Evolutionary conservation across 1,284 basidiomycete species (phyloP).

Genomic region (Ceratobasidium sp.): DNA sequence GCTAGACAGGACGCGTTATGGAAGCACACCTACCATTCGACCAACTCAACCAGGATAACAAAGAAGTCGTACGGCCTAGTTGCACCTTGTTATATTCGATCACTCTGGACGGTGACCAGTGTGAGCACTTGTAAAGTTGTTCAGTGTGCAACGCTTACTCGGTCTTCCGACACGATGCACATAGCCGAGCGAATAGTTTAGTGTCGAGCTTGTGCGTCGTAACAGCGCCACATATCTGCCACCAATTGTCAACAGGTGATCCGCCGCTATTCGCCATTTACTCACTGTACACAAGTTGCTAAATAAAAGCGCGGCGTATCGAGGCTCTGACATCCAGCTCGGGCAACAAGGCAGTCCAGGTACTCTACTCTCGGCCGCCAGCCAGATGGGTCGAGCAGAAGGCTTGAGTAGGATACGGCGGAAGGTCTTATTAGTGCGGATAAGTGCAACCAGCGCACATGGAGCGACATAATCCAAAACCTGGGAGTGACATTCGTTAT

Average conservation of each 20-base stretch:
- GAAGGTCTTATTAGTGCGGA: neutral
- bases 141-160: neutral
- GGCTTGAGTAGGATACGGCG: neutral
- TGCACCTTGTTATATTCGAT: neutral
- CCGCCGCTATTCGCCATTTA: neutral
- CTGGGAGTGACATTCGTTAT: neutral
- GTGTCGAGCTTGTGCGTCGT: neutral
- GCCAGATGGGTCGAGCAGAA: neutral
- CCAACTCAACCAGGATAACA: neutral
- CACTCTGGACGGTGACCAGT: neutral
- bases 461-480: neutral
- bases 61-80: neutral
- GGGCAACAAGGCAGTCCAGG: slow-evolving; percentile 3
- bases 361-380: neutral
- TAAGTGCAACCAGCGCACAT: neutral
- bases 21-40: neutral
- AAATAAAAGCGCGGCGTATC: slow-evolving; percentile 4
- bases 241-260: neutral
- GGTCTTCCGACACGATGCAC: slow-evolving; percentile 10
- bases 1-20: too few relatives aligned
- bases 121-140: neutral
- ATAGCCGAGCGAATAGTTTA: neutral
- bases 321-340: neutral
- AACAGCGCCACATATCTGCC: neutral
- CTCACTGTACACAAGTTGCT: slow-evolving; percentile 5